Base-by-base conservation (phyloP, 306 rosid genomes). In the Malus orientalis region DNA sequence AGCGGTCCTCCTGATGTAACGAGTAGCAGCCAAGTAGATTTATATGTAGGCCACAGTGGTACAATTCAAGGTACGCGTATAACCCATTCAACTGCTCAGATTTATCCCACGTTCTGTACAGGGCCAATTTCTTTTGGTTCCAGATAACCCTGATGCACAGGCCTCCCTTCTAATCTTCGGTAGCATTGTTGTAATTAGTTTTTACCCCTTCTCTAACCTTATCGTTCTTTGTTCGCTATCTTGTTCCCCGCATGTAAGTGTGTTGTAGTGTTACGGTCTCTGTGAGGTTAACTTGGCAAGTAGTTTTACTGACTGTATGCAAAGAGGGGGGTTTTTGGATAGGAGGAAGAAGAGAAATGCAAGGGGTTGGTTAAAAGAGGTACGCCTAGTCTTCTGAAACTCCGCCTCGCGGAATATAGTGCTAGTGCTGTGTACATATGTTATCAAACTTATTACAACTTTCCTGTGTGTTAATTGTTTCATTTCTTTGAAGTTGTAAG, bases 1-100 rank as follows among this genome's bases (percentile, higher is more conserved):
- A 20, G 27, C 22, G 32, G 65, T 70, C 45, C 32, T 66, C 76
- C 58, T 75, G 38, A n/a, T 42, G 53, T 29, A 22, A 58, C 11
- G 30, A n/a, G 74, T 47, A 74, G 83, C 53, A 66, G 81, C 70
- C 74, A 71, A 64, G 78, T 70, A 63, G 45, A 65, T 36, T 40
- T 62, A 45, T n/a, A 49, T 49, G 55, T 49, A 42, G 62, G 69
- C 29, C 54, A 30, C 22, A 16, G 54, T n/a, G 44, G 54, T 27
- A 66, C 70, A 77, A 23, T n/a, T 44, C 33, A 59, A 77, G 66
- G 67, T 81, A 72, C 36, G 67, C 66, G 30, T 42, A 58, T 49
- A 54, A 47, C 59, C 76, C 11, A 18, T 67, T 68, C 44, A 12
- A 68, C 63, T 29, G 19, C 49, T 63, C 36, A 11, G 23, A 68